Evolutionary conservation across 805 yeast genomes (phyloP).

Genomic region (Wickerhamiella azymoides): DNA sequence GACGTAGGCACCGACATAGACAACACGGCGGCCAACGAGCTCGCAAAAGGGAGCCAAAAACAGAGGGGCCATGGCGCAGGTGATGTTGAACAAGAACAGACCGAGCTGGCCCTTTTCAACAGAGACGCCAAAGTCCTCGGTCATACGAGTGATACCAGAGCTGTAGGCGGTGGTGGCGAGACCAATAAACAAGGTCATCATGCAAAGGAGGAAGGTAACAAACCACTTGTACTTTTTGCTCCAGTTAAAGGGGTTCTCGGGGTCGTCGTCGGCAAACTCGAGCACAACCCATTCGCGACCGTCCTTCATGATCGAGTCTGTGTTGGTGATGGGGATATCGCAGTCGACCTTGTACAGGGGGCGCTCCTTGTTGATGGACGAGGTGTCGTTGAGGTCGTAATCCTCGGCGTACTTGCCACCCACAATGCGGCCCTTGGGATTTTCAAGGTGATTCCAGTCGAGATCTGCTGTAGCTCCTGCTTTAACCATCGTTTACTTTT

Average conservation of each 20-base stretch:
- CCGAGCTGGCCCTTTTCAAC: slow-evolving; percentile 47
- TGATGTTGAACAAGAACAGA: slow-evolving; percentile 43
- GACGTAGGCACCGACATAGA: slow-evolving; percentile 37
- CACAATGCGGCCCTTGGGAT: slow-evolving; percentile 16
- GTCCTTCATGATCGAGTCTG: slow-evolving; percentile 16
- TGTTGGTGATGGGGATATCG: slow-evolving; percentile 16
- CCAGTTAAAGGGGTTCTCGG: slow-evolving; percentile 90
- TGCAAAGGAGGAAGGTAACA: slow-evolving; percentile 51
- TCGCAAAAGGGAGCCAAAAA: slow-evolving; percentile 49
- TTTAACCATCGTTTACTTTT: slow-evolving; percentile 10
- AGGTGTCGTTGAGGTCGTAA: not conserved
- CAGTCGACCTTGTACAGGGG: slow-evolving; percentile 16
- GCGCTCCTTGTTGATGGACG: slow-evolving; percentile 12
- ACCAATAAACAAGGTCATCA: slow-evolving; percentile 76
- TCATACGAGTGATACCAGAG: slow-evolving; percentile 63
- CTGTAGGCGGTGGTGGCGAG: slow-evolving; percentile 87
- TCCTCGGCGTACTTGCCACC: slow-evolving; percentile 17
- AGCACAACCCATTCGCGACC: slow-evolving; percentile 24
- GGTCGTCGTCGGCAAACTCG: slow-evolving; percentile 81
- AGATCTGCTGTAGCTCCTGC: slow-evolving; percentile 16
- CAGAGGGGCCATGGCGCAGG: slow-evolving; percentile 52
- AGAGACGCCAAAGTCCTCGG: slow-evolving; percentile 51
- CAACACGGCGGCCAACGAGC: slow-evolving; percentile 40
- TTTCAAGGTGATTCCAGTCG: slow-evolving; percentile 17
- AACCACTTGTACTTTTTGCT: slow-evolving; percentile 26